These are phyloP conservation scores for Boletus sp. DNA, from an alignment of 1,284 basidiomycete genomes.

Conservation along the genomic window DNA sequence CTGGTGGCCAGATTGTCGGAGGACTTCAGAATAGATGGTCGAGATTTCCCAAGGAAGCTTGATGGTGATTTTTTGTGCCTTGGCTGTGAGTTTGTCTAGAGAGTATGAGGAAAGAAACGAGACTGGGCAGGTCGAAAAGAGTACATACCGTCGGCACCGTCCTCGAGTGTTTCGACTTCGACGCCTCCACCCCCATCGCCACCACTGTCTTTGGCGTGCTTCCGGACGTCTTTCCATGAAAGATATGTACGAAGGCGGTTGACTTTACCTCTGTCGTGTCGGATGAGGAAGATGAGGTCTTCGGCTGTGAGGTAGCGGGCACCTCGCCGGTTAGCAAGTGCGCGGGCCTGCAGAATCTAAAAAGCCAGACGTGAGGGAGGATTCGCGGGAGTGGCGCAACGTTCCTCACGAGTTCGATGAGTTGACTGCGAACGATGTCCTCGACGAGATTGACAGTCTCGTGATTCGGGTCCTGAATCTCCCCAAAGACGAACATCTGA, in stretches of 20 bases:
- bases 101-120: not conserved
- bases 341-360: constrained; percentile 88
- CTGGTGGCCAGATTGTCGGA: constrained; percentile 66
- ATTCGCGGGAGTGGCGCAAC: too few relatives aligned
- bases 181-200: constrained; percentile 75
- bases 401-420: constrained; percentile 80
- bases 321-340: constrained; percentile 76
- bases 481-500: constrained; percentile 96
- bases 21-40: constrained; percentile 85
- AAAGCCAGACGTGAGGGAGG: not conserved
- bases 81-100: constrained; percentile 74
- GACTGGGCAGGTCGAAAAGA: too few relatives aligned
- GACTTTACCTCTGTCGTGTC: constrained; percentile 92
- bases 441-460: constrained; percentile 92
- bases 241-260: constrained; percentile 91
- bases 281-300: constrained; percentile 94
- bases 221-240: constrained; percentile 98
- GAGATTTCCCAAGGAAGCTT: constrained; percentile 96
- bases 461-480: constrained; percentile 84
- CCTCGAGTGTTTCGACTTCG: constrained; percentile 74
- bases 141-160: constrained; percentile 65
- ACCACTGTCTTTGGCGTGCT: constrained; percentile 87
- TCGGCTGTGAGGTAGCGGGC: constrained; percentile 87
- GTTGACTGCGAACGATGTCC: constrained; percentile 91
- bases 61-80: constrained; percentile 90